Evolutionary conservation across 75 land plant genomes (phyloP), one percentile per base, ranked within the genome.

Genomic region (Pinus tabuliformis): DNA sequence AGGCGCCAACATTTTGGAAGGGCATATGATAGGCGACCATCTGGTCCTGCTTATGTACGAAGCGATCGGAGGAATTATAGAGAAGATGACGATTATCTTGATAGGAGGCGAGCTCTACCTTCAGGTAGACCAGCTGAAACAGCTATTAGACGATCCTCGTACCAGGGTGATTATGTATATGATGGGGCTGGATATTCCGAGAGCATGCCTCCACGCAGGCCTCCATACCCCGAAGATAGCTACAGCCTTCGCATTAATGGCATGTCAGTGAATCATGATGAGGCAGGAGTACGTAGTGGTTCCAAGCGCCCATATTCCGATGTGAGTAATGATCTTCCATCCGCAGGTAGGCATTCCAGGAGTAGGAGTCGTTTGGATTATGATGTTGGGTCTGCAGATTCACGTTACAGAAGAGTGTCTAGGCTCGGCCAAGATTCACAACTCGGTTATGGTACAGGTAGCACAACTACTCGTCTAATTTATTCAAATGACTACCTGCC

Each of bases 301-400:
- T 57, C 72, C 20, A 78, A 78, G 39, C 74, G 80, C 15, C 80
- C 79, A 26, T 26, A 26, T 26, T 26, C 26, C 26, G 26, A 26
- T 26, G 26, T 26, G 26, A 26, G 26, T 26, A 26, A 26, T 26
- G 26, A 26, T 26, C 26, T 26, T 26, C 26, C 26, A 26, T 26
- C 26, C 26, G 26, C 26, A 26, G 26, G 26, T 26, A 26, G 26
- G 26, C 26, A 26, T 26, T 26, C 26, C 26, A 26, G 26, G 26
- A 26, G 26, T 26, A 26, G 26, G 26, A 26, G 26, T 26, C 0
- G 26, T 26, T 26, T 26, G 26, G 26, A 26, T 26, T 26, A 26
- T 26, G 26, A 26, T 26, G 26, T 26, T 26, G 26, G 26, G 26
- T 26, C 26, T 26, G 26, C 26, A 26, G 26, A 26, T 26, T 26